Conservation (phyloP, 805 yeast genomes). For the Saccharomycopsis sp. region DNA sequence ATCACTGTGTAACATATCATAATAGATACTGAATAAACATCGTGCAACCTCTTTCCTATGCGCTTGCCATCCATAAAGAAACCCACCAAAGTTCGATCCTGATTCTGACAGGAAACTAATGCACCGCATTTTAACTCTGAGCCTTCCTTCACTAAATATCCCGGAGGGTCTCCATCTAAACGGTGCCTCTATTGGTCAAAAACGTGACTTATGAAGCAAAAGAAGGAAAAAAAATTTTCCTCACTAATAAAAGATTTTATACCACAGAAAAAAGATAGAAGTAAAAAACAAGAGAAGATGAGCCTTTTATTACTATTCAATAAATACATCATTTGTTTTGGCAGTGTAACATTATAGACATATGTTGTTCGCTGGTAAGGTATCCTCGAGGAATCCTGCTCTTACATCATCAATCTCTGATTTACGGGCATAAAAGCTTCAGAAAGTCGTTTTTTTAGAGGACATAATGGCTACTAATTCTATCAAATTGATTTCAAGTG, state of each 20-base stretch:
- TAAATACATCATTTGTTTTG: background rate
- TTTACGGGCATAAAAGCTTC: background rate
- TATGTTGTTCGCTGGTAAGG: background rate
- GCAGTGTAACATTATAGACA: background rate
- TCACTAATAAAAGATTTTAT: background rate
- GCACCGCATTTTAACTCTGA: no score
- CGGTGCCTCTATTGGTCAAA: background rate
- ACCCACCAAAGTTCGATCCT: no score
- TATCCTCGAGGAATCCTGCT: background rate
- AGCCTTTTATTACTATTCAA: background rate
- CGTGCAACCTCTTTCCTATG: no score
- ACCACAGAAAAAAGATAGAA: background rate
- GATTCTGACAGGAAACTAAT: no score
- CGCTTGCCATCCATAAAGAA: no score
- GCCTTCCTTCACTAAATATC: background rate
- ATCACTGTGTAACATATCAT: no score
- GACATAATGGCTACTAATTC: conserved; percentile 63
- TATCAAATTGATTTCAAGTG: conserved; percentile 61
- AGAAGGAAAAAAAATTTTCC: background rate
- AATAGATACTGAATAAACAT: no score
- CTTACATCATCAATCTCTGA: background rate
- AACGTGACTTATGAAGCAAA: background rate
- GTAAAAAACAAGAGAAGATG: background rate
- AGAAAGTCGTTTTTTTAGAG: background rate
- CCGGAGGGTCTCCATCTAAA: background rate